phyloP scores from a whole-genome alignment of 2,329 filamentous ascomycete genomes.

The Pyrenochaeta sp. region DNA sequence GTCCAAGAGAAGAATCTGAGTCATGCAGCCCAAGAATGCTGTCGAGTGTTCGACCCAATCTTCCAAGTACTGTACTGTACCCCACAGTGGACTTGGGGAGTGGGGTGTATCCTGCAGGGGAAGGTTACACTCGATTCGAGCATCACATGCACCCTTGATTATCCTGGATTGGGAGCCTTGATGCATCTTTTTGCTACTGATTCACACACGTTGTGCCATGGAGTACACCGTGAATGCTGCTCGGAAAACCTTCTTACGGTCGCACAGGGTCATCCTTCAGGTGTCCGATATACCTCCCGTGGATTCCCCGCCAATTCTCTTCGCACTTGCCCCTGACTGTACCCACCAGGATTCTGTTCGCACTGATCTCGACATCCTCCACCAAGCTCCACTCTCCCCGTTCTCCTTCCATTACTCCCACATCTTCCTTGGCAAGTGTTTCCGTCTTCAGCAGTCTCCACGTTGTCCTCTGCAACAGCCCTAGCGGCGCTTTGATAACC shows the following conservation, averaged over 20 bases:
- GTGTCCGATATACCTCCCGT: constrained; percentile 38
- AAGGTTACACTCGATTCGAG: constrained; percentile 2
- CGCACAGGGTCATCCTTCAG: constrained; percentile 16
- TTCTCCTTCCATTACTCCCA: constrained; percentile 15
- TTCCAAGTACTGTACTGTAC: not conserved
- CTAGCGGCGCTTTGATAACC: constrained; percentile 46
- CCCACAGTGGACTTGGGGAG: not conserved
- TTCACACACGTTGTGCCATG: not conserved
- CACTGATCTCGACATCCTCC: constrained; percentile 47
- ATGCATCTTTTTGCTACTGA: not conserved
- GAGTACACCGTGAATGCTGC: not conserved
- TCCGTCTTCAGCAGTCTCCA: constrained; percentile 38
- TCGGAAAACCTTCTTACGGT: too few relatives aligned
- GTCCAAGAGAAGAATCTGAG: too few relatives aligned
- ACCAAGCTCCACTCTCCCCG: constrained; percentile 41
- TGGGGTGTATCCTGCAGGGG: not conserved
- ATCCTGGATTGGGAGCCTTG: too few relatives aligned
- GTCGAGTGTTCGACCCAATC: not conserved
- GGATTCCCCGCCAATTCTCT: constrained; percentile 43
- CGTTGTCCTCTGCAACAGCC: constrained; percentile 39
- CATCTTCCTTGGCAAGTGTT: constrained; percentile 18
- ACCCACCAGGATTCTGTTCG: constrained; percentile 40
- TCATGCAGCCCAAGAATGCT: not conserved
- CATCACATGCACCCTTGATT: not conserved
- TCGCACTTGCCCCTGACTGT: constrained; percentile 49